Base-by-base conservation (phyloP, 2,329 filamentous ascomycete species). In the Alternaria incomplexa region DNA sequence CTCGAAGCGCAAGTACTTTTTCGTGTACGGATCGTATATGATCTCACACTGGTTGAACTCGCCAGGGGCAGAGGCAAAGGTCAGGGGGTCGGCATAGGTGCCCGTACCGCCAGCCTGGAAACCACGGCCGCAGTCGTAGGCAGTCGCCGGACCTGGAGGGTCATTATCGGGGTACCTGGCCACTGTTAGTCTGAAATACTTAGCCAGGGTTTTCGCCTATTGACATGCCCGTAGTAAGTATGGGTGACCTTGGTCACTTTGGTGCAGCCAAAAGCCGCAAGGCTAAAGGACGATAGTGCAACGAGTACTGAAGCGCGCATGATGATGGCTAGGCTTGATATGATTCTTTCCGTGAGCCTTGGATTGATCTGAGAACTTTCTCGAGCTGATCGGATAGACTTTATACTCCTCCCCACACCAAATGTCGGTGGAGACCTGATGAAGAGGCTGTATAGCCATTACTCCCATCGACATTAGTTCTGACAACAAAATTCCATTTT, bases 21-120 rank as follows among this genome's bases (percentile, higher is more conserved):
- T 76, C 28, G 83, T 62, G 61, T 82, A 82, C 0, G 82, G 82
- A n/a, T 76, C 67, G 61, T 83, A 85, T 45, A 85, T 74, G 60
- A 83, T 73, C 63, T 84, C 82, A 74, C 83, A 85, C 22, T 69
- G 56, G 1, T 72, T 68, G 71, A 83, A 83, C 55, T 81, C 79
- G 46, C 79, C 79, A 6, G 71, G 68, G 3, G 81, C 79, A 6
- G 78, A 81, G 26, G 83, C 83, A 53, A 84, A 81, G 2, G 82
- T 83, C 25, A 83, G 63, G 1, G 81, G 83, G 69, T 84, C 77
- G 50, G 63, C 63, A 66, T 75, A 82, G n/a, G 81, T 82, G 26
- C 82, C 82, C 0, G 70, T 77, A 15, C 83, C 83, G 10, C 82
- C 82, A 13, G 82, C 81, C 25, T 69, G 70, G 62, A 65, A 72